Base-by-base conservation (phyloP, 208 protist species). In the Wallacemonas sp. region DNA sequence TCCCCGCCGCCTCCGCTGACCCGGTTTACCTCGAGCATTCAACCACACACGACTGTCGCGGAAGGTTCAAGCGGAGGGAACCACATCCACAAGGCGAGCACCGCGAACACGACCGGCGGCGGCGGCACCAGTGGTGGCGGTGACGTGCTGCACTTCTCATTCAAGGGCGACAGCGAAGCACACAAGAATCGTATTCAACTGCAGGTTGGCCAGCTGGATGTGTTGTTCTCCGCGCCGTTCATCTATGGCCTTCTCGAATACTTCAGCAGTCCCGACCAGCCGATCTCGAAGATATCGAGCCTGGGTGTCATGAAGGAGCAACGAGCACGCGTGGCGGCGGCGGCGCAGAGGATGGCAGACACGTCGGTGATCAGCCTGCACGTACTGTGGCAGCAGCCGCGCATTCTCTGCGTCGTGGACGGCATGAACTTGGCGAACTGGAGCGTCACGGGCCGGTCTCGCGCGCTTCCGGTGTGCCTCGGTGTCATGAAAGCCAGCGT, bases 261-360 rank as follows among this genome's bases (percentile, higher is more conserved):
- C 71, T 81, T 77, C 42, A 85, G 76, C n/a, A 73, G 62, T 1
- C 85, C 85, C 0, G 53, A 61, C 17, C 85, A 93, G 72, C 87
- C 90, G 13, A 73, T 92, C 37, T 71, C 78, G 29, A 84, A 92
- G 73, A 91, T 95, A 44, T 75, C 78, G 15, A 79, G 69, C 38
- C 66, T 95, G n/a, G 85, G 87, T 8, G 81, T 91, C 26, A 93
- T 93, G 87, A 73, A 75, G 19, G 87, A 92, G 76, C 81, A 86
- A 61, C 79, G 87, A 6, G 80, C 73, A 52, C 85, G 87, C 50
- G 68, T 92, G 52, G 79, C 80, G 24, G 66, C 65, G 0, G 73
- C 77, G 33, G 86, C 86, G 27, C 61, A 79, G 50, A 38, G 81
- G 19, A 85, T 91, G 71, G 73, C 85, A 1, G 67, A 85, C 37